Percentiles rank a stretch among this genome's conserved stretches.
Conservation (phyloP, 2,329 filamentous ascomycete genomes). For the Colletotrichum falcatum region DNA sequence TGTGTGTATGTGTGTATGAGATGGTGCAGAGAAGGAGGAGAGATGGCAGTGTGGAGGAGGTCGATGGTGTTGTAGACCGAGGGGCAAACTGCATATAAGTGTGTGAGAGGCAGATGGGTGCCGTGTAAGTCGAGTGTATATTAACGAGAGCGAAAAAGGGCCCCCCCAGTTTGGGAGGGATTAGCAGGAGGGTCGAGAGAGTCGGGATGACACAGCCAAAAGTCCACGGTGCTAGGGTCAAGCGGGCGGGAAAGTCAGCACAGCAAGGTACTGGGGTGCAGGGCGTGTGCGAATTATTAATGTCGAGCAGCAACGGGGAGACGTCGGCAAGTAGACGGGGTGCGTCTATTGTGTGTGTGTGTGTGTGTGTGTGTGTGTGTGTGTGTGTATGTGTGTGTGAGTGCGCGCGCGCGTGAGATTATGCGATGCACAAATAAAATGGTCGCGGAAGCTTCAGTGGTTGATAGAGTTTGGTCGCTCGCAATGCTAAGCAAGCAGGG, state of each 20-base stretch:
- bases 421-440: constrained; percentile 28
- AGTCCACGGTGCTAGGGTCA: constrained; percentile 35
- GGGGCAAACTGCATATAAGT: constrained; percentile 34
- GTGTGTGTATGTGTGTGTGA: too few species aligned
- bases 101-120: constrained; percentile 11
- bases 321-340: constrained; percentile 26
- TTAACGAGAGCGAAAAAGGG: constrained; percentile 32
- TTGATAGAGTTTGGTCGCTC: constrained; percentile 37
- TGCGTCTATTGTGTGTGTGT: constrained; percentile 40
- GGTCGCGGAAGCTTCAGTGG: constrained; percentile 39
- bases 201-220: constrained; percentile 40
- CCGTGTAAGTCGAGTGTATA: constrained; percentile 40
- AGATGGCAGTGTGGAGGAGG: constrained; percentile 3
- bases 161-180: constrained; percentile 25
- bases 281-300: constrained; percentile 41
- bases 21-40: constrained; percentile 5
- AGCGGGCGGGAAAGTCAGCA: constrained; percentile 36
- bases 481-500: constrained; percentile 30
- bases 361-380: too few species aligned
- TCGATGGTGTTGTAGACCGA: constrained; percentile 17
- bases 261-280: constrained; percentile 32
- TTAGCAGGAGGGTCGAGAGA: constrained; percentile 29
- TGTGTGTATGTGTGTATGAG: background rate
- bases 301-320: constrained; percentile 32
- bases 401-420: constrained; percentile 40